Evolutionary conservation across 140 eudicot genomes (phyloP), one percentile per base, ranked within the genome.

Genomic region (Cichorium intybus): DNA sequence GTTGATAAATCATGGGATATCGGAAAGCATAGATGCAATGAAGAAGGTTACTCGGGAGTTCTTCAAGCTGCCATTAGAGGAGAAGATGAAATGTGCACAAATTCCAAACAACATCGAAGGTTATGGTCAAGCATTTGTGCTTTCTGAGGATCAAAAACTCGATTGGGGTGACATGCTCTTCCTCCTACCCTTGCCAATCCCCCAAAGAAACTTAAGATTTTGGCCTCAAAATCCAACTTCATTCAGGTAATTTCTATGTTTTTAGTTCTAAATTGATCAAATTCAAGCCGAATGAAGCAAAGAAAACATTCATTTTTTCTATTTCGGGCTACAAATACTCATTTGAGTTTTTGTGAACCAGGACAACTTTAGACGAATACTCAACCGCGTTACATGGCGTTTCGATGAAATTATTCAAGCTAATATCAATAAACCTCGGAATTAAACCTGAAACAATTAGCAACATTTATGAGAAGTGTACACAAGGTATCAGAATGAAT

Each of bases 91-190:
- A 24, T 83, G 49, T 29, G 77, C 82, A 14, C 85, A 77, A 24
- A 51, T 28, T 24, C 70, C 87, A 16, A 70, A 10, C 46, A 55
- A 45, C 20, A 63, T 80, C 22, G 80, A 85, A 68, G 96, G 96
- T 16, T 83, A 82, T 55, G 95, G 96, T 3, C 89, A 82, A 71
- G 85, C 81, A 14, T 80, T 78, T 75, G 84, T 88, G 57, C 63
- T 78, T 41, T 82, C 90, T 39, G 80, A 82, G 10, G 88, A 75
- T 24, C 88, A 82, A 58, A 75, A 78, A 53, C 87, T 85, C 45
- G 90, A 82, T 41, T 80, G 96, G 96, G 84, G 74, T 15, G 96
- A 88, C 67, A 70, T 79, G 77, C 69, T 85, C 22, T 85, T 72
- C 57, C 24, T 88, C 37, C 4, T 70, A 22, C 64, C 85, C 2